Evolutionary conservation across 1,139 yeast species (phyloP).

Genomic region (Protomyces pachydermus): DNA sequence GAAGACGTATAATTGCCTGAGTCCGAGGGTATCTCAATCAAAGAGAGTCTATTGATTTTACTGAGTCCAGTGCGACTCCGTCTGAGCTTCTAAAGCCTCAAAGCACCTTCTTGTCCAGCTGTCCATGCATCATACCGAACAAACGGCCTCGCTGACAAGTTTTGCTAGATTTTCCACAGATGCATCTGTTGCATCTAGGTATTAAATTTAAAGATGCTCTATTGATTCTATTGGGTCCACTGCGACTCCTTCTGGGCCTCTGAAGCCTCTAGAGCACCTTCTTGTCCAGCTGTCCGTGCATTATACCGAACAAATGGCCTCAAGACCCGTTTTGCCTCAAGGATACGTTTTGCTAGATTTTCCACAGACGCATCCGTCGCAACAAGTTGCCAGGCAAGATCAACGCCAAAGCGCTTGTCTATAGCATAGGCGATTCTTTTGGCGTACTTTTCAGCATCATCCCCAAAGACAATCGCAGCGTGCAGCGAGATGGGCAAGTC

Average conservation of each 20-base stretch:
- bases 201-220: too few relatives aligned
- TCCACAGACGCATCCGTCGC: slow-evolving; percentile 15
- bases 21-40: background rate
- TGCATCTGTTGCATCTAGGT: slow-evolving; percentile 9
- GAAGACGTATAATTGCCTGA: background rate
- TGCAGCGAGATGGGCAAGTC: background rate
- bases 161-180: slow-evolving; percentile 10
- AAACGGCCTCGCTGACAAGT: slow-evolving; percentile 13
- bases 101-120: background rate
- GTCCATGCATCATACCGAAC: background rate
- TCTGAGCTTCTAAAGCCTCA: background rate
- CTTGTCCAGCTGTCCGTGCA: background rate
- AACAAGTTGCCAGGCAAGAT: slow-evolving; percentile 18
- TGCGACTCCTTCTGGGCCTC: background rate
- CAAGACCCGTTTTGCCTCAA: slow-evolving; percentile 3
- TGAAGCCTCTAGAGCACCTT: background rate
- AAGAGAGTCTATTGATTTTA: background rate
- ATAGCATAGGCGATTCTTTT: slow-evolving; percentile 20
- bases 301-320: slow-evolving; percentile 15
- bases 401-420: slow-evolving; percentile 9
- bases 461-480: slow-evolving; percentile 14
- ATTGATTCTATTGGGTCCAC: background rate
- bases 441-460: slow-evolving; percentile 16
- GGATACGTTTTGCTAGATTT: slow-evolving; percentile 8
- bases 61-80: background rate